A percentile compares a stretch with the other conserved stretches of the same genome.
phyloP scores from a whole-genome alignment of 1,139 yeast species.

The Blastobotrys persicus region DNA sequence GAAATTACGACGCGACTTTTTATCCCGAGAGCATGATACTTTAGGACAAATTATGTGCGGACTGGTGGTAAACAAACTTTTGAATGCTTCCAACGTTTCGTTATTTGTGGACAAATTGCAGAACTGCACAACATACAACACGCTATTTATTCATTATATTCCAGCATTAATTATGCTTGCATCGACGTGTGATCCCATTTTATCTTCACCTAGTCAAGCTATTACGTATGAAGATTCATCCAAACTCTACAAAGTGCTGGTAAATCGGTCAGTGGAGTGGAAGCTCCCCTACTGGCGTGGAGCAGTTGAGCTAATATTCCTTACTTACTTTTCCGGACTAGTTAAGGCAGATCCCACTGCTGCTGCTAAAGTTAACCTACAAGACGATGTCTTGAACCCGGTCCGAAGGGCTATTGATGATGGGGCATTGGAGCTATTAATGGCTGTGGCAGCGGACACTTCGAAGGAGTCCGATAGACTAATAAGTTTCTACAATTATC shows the following conservation, averaged over 20 bases:
- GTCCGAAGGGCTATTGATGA: conserved; percentile 52
- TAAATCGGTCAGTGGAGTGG: conserved; percentile 24
- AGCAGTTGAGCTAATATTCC: conserved; percentile 56
- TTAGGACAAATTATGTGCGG: conserved; percentile 57
- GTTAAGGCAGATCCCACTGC: conserved; percentile 49
- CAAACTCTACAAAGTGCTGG: conserved; percentile 14
- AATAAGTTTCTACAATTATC: conserved; percentile 48
- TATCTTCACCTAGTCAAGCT: conserved; percentile 15
- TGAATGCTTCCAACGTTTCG: conserved; percentile 24
- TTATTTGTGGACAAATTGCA: conserved; percentile 9
- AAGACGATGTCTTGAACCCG: conserved; percentile 45
- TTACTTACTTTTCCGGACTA: conserved; percentile 67
- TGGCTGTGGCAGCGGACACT: conserved; percentile 70
- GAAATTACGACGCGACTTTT: conserved; percentile 57
- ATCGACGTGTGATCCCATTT: conserved; percentile 22
- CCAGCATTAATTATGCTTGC: conserved; percentile 49
- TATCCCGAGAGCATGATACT: conserved; percentile 66
- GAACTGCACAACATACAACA: conserved; percentile 49
- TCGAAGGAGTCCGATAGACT: conserved; percentile 40
- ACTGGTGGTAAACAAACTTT: conserved; percentile 34
- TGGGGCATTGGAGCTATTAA: conserved; percentile 80
- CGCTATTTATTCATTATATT: conserved; percentile 58
- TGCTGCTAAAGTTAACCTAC: conserved; percentile 35
- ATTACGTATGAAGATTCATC: conserved; percentile 19
- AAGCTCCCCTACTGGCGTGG: conserved; percentile 46